Conservation (phyloP, 768 basidiomycete genomes). For the Collybia mongolica region DNA sequence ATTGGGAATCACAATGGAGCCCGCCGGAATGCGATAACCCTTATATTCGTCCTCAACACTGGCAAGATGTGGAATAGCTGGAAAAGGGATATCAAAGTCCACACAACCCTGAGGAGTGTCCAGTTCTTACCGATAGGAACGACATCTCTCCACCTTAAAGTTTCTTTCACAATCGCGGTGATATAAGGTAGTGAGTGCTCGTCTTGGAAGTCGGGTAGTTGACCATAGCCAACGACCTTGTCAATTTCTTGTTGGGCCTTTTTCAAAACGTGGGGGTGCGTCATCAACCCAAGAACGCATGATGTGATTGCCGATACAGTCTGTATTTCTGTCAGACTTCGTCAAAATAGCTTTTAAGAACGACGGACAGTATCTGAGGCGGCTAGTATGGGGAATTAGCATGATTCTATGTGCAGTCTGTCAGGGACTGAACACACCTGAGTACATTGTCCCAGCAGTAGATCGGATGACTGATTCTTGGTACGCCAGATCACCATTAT, state of each 20-base stretch:
- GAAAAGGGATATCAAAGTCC: neutral
- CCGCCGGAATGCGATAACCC: conserved; percentile 34
- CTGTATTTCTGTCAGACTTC: conserved; percentile 8
- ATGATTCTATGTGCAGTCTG: neutral
- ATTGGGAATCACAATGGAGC: conserved; percentile 26
- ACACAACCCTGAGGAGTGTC: neutral
- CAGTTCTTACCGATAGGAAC: conserved; percentile 18
- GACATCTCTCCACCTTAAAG: conserved; percentile 26
- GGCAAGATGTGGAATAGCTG: conserved; percentile 28
- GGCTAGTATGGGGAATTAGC: conserved; percentile 12
- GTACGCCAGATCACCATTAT: conserved; percentile 9
- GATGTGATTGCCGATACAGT: conserved; percentile 19
- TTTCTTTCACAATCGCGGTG: conserved; percentile 30
- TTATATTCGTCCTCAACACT: conserved; percentile 31
- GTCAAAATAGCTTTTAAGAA: neutral
- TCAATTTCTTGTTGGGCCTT: conserved; percentile 32
- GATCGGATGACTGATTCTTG: conserved; percentile 20
- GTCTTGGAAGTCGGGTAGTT: conserved; percentile 31
- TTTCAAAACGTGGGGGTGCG: conserved; percentile 22
- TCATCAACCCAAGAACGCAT: conserved; percentile 28
- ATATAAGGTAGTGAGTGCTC: conserved; percentile 27
- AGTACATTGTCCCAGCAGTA: conserved; percentile 24
- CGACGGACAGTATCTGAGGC: conserved; percentile 28
- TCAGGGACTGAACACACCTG: conserved; percentile 12
- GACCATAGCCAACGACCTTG: conserved; percentile 20